Conservation (phyloP, 2,329 filamentous ascomycete genomes). For the Exophiala mesophila region DNA sequence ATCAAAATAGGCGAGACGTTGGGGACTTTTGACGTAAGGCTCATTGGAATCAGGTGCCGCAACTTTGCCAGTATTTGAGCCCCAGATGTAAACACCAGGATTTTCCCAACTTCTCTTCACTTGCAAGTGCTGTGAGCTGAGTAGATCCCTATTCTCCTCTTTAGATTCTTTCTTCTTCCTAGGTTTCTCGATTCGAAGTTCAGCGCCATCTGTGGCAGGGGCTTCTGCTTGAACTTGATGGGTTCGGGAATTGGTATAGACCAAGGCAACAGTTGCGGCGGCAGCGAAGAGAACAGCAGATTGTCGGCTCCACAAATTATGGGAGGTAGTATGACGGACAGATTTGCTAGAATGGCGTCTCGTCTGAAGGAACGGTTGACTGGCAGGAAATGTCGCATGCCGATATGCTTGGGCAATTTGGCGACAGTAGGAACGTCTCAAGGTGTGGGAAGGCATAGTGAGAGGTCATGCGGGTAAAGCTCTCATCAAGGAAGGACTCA, state of each 20-base stretch:
- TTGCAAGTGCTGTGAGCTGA: conserved; percentile 83
- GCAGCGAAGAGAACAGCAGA: conserved; percentile 37
- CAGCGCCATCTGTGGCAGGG: conserved; percentile 40
- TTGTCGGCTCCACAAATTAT: conserved; percentile 21
- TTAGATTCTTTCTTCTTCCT: conserved; percentile 53
- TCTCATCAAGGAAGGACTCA: no score
- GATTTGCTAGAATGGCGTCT: conserved; percentile 9
- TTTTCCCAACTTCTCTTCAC: conserved; percentile 75
- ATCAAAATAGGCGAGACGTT: conserved; percentile 76
- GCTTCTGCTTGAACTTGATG: conserved; percentile 47
- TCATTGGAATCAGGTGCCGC: conserved; percentile 79
- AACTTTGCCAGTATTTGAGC: conserved; percentile 78
- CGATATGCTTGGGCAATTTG: background rate
- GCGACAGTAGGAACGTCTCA: background rate
- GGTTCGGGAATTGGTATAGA: conserved; percentile 30
- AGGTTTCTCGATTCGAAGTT: conserved; percentile 64
- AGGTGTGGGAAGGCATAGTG: background rate
- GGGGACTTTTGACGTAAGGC: conserved; percentile 69
- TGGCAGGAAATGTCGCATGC: background rate
- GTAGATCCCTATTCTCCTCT: conserved; percentile 68
- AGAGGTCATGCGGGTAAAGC: no score
- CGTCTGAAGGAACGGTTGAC: conserved; percentile 3
- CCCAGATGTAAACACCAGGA: conserved; percentile 91
- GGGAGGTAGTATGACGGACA: conserved; percentile 1
- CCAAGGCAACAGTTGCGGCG: conserved; percentile 38